phyloP scores from a whole-genome alignment of 2,329 filamentous ascomycete species.

The Aspergillus sergii region DNA sequence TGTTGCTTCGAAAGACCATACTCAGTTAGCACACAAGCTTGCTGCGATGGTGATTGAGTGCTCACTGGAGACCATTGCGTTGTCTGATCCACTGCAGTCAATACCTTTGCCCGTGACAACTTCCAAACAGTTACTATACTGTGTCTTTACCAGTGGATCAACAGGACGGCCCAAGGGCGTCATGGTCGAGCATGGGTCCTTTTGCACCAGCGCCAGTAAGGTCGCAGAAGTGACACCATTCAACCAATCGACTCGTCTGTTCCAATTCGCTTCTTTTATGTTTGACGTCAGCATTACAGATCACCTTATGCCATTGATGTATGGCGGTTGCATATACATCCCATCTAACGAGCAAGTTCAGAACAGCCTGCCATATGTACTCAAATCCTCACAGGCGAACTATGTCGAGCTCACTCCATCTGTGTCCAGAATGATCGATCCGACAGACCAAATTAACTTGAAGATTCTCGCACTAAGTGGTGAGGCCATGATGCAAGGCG shows the following conservation, averaged over 20 bases:
- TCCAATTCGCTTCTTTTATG: constrained; percentile 37
- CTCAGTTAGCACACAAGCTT: too few relatives aligned
- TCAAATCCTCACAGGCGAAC: too few relatives aligned
- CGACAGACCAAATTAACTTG: too few relatives aligned
- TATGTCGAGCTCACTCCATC: not conserved
- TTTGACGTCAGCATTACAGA: constrained; percentile 50
- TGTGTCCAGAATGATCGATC: too few relatives aligned
- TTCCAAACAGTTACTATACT: too few relatives aligned
- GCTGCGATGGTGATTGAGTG: too few relatives aligned
- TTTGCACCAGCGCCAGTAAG: constrained; percentile 11
- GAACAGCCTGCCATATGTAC: not conserved
- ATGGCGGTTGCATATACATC: constrained; percentile 14
- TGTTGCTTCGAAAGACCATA: not conserved
- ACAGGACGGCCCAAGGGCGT: constrained; percentile 13
- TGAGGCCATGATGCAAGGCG: too few relatives aligned
- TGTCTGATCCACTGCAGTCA: too few relatives aligned
- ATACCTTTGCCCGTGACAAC: too few relatives aligned
- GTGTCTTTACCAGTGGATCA: constrained; percentile 22
- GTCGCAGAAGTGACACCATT: constrained; percentile 11
- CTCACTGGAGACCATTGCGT: too few relatives aligned
- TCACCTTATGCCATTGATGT: constrained; percentile 14
- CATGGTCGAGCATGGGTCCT: constrained; percentile 40
- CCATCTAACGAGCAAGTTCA: constrained; percentile 8
- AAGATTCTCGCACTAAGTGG: too few relatives aligned
- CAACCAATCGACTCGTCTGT: constrained; percentile 34